Evolutionary conservation across 2,329 filamentous ascomycete species (phyloP), one percentile per base, ranked within the genome.

Genomic region (Arthrinium puccinioides): DNA sequence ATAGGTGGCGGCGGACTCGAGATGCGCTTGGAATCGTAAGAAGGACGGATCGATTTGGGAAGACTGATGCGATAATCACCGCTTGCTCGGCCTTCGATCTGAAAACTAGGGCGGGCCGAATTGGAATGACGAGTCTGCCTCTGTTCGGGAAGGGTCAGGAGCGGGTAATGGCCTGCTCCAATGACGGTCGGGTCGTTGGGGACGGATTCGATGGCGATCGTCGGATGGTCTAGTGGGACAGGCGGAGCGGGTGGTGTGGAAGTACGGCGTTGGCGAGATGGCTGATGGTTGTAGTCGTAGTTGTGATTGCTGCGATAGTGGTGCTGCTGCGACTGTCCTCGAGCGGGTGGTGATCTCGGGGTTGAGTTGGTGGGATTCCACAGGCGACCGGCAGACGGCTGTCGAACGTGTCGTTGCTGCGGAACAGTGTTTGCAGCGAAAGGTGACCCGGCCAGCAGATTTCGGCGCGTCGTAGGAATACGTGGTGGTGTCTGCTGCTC

Each of bases 351-450:
- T 23, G 44, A 36, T 40, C 72, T 64, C 30, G 72, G 73, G 3
- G 74, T 77, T 19, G 72, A 78, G 52, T 78, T 78, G 41, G 71
- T 71, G 18, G 74, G 74, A 49, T 78, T 78, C 74, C 74, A 78
- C 45, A 78, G 70, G 24, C 72, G 70, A 31, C 68, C 66, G 16
- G 70, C 62, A 5, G 65, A 62, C 21, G 66, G 59, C 21, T 61
- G 64, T 36, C 58, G 62, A 32, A 62, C 54, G 19, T 62, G 60
- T 21, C 47, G 57, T 19, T 54, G 52, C 15, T 47, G 38, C 21
- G 16, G 41, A 18, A 15, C 7, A 44, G 44, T 28, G 36, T 31
- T 36, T 38, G 39, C 30, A 35, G 19, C 13, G 36, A 21, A 26
- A 36, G 33, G 32, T 31, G 34, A 35, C 37, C 46, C 36, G 24